Base-by-base conservation (phyloP, 305 asterid species). In the Solanum hybrid region DNA sequence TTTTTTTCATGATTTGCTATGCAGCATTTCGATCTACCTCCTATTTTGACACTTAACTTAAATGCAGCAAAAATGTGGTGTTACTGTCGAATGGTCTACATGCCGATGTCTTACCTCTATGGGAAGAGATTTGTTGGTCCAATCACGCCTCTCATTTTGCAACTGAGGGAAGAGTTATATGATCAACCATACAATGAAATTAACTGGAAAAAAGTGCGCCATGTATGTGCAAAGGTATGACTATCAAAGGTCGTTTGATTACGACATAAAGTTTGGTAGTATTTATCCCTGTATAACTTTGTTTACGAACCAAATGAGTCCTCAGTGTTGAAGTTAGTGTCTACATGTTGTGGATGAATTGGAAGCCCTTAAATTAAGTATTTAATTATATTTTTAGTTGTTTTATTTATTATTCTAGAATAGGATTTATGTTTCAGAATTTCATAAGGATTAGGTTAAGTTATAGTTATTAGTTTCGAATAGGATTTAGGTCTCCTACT, bases 81-180 rank as follows among this genome's bases (percentile, higher is more conserved):
- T 91, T 94, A 95, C 88, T 95, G 98, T 42, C 94, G 99, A 88
- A 94, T 96, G 98, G 98, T 95, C 37, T 96, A 96, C 95, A 94
- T 97, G 98, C 98, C 99, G 29, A 97, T 96, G 99, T 97, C 99
- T 1, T 97, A 97, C 90, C 91, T 97, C 56, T 97, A 96, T 66
- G 98, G 99, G 76, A 97, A 97, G 91, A 93, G 95, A 89, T 96
- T 97, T 56, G 98, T 96, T 0, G 99, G 98, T 10, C 98, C 98
- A 10, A 94, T 96, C 86, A 96, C 99, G 73, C 97, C 98, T 64
- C 94, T 96, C 1, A 91, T 97, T 88, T 35, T 94, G 88, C 92
- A 95, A 66, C 71, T 97, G 40, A 92, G 99, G 90, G 95, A 96
- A 79, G 99, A 97, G 94, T 46, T 97, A 27, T 95, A 93, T 80